phyloP scores from a whole-genome alignment of 2,329 filamentous ascomycete genomes.

The Tolypocladium capitatum region DNA sequence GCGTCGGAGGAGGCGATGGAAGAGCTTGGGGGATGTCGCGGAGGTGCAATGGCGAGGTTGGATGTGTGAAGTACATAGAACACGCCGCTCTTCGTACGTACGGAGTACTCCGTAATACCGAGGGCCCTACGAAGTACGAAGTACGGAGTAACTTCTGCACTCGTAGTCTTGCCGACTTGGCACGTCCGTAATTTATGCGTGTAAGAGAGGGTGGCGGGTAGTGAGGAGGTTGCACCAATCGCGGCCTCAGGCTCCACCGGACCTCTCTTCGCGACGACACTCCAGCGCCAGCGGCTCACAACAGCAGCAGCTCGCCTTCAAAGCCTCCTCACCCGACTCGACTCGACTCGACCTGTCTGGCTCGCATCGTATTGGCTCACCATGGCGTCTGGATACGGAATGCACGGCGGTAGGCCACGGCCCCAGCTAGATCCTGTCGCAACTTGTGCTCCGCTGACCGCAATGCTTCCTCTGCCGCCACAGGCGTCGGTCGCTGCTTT shows the following conservation, averaged over 20 bases:
- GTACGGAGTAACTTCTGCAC: too few species aligned
- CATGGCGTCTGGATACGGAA: slow-evolving; percentile 75
- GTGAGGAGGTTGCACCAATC: slow-evolving; percentile 3
- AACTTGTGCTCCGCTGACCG: background rate
- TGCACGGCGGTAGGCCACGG: slow-evolving; percentile 56
- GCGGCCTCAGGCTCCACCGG: too few species aligned
- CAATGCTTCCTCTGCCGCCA: slow-evolving; percentile 1
- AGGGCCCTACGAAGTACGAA: too few species aligned
- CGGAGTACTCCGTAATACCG: too few species aligned
- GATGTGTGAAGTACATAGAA: too few species aligned
- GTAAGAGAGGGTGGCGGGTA: background rate
- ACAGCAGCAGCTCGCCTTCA: background rate
- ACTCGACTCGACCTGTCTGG: background rate
- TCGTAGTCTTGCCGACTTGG: too few species aligned
- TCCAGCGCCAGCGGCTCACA: background rate
- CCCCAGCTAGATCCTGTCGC: background rate
- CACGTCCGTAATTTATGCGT: background rate
- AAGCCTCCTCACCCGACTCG: background rate
- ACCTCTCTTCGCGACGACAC: background rate
- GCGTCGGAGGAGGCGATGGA: background rate
- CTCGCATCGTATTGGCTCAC: slow-evolving; percentile 8
- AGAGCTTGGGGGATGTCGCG: background rate
- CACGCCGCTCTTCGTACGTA: too few species aligned
- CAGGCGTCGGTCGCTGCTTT: slow-evolving; percentile 71
- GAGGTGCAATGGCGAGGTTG: background rate